Evolutionary conservation across 2,329 filamentous ascomycete genomes (phyloP), one percentile per base, ranked within the genome.

Genomic region (Helminthosporium solani): DNA sequence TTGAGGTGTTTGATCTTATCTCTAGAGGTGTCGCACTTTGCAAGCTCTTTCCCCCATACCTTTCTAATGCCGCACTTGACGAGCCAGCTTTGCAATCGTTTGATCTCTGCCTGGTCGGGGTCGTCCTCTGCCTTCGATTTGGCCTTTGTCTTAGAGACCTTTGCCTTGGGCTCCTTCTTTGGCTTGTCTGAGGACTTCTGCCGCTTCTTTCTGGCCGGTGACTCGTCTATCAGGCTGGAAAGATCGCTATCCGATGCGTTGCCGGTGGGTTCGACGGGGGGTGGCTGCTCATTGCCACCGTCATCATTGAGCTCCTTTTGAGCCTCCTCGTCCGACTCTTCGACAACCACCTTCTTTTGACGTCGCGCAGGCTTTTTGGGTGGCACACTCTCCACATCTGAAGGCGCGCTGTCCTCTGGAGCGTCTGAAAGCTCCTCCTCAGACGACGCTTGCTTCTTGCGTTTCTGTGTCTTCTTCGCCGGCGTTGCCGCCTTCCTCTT

Each of bases 61-160:
- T 96, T 97, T 42, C 90, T 86, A 44, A 96, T 83, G 23, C 92
- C 92, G 62, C 92, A 99, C 70, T 96, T 96, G 36, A 86, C 73
- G 6, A 99, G 80, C 70, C 92, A 90, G 7, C 84, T 82, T 72
- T 97, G 92, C 3, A 97, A 77, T 39, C 85, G 87, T 70, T 96
- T 97, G 65, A 96, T 87, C 67, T 95, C 88, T 3, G 81, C 84
- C 48, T 89, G 83, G 49, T 90, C 81, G 0, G 86, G 81, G 15
- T 84, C 76, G 2, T 73, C 56, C 7, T 63, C 52, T 6, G 53
- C 41, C 28, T 78, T 71, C 23, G 70, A 63, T 27, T 72, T 68
- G n/a, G 73, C 42, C 34, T 64, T 72, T 18, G 63, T 60, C 47
- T 77, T 76, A 35, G 28, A 41, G 16, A 47, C 66, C 63, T 53